phyloP scores from a whole-genome alignment of 352 stramenopile species.

The Saprolegnia parasitica region DNA sequence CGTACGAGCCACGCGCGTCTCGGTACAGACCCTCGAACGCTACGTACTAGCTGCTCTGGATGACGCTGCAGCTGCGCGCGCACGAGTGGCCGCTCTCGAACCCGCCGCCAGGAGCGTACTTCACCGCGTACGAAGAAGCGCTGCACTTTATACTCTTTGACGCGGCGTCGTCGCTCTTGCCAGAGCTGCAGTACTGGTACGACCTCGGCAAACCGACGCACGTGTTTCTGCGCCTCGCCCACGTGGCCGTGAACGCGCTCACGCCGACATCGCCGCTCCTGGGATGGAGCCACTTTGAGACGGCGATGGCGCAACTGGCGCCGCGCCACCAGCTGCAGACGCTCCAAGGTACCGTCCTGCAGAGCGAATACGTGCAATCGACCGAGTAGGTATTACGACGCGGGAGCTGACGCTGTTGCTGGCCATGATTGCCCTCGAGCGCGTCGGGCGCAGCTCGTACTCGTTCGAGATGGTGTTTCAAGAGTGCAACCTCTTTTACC shows the following conservation, averaged over 20 bases:
- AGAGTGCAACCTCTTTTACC: slow-evolving; percentile 74
- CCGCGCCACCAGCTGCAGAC: slow-evolving; percentile 71
- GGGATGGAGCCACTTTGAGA: slow-evolving; percentile 41
- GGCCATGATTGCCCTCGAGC: slow-evolving; percentile 74
- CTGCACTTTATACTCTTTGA: slow-evolving; percentile 40
- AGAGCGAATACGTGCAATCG: not conserved
- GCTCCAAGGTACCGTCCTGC: slow-evolving; percentile 41
- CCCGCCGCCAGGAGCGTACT: slow-evolving; percentile 35
- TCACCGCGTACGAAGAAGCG: slow-evolving; percentile 39
- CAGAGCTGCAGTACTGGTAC: slow-evolving; percentile 66
- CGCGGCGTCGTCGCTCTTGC: slow-evolving; percentile 39
- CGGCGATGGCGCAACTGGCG: slow-evolving; percentile 54
- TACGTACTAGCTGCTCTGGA: slow-evolving; percentile 38
- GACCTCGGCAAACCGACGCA: slow-evolving; percentile 60
- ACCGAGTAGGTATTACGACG: slow-evolving; percentile 35
- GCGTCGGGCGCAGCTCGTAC: slow-evolving; percentile 53
- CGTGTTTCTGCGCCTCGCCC: slow-evolving; percentile 63
- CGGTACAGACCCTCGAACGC: too few species aligned
- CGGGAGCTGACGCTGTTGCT: slow-evolving; percentile 69
- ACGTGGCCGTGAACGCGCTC: slow-evolving; percentile 48
- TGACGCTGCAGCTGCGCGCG: slow-evolving; percentile 38
- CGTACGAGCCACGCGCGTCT: not conserved
- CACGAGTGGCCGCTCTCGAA: slow-evolving; percentile 27
- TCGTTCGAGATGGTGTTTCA: slow-evolving; percentile 83
- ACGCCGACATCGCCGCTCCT: slow-evolving; percentile 40